phyloP scores from a whole-genome alignment of 1,139 yeast species.

The Blastobotrys malaysiensis region DNA sequence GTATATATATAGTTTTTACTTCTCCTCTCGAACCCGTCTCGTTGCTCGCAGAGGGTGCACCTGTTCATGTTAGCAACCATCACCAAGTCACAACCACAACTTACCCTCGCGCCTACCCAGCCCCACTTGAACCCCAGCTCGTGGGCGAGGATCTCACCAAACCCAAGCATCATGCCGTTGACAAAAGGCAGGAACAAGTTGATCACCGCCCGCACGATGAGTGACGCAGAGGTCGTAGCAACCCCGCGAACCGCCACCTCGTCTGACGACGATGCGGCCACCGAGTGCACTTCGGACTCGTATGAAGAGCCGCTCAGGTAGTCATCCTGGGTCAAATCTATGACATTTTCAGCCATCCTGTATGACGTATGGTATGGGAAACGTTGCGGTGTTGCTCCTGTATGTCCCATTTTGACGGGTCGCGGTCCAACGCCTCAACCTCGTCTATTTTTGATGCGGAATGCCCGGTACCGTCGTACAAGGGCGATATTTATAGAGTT shows the following conservation, averaged over 20 bases:
- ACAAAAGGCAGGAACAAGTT: slow-evolving; percentile 81
- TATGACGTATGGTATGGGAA: neutral
- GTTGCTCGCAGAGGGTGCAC: neutral
- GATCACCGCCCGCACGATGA: slow-evolving; percentile 39
- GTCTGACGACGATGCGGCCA: neutral
- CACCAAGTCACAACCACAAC: neutral
- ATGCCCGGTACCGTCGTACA: too few relatives aligned
- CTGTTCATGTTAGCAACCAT: neutral
- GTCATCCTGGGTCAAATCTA: neutral
- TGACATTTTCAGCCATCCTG: neutral
- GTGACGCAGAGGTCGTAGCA: neutral
- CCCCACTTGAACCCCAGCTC: slow-evolving; percentile 79
- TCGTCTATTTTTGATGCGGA: too few relatives aligned
- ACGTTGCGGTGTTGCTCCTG: neutral
- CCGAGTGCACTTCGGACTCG: neutral
- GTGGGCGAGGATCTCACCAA: slow-evolving; percentile 93
- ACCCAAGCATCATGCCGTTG: slow-evolving; percentile 94
- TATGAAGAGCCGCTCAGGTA: neutral
- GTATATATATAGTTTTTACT: neutral
- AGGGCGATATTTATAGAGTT: too few relatives aligned
- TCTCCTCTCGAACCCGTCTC: neutral
- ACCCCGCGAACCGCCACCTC: neutral
- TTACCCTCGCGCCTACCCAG: slow-evolving; percentile 69
- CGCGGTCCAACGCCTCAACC: neutral
- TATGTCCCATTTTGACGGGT: neutral